Percentiles rank a stretch among this genome's conserved stretches.
phyloP scores from a whole-genome alignment of 805 yeast genomes.

The Yarrowia sp. region DNA sequence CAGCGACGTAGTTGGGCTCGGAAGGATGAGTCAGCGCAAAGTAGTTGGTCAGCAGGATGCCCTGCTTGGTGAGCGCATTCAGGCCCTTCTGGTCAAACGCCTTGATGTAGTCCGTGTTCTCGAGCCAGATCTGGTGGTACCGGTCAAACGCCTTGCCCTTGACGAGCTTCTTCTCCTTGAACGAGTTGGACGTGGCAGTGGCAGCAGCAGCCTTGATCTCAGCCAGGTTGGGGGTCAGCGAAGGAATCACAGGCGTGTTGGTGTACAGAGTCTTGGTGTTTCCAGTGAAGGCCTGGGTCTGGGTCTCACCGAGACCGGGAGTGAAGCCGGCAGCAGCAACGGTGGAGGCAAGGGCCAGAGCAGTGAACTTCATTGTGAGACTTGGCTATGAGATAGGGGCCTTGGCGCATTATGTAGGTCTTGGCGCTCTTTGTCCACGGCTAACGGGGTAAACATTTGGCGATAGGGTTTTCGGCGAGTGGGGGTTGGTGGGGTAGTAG shows the following conservation, averaged over 20 bases:
- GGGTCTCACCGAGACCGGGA: slow-evolving; percentile 10
- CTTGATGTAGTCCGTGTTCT: slow-evolving; percentile 51
- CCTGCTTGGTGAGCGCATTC: slow-evolving; percentile 45
- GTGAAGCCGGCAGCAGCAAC: background rate
- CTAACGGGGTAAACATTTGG: background rate
- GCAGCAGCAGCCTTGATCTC: slow-evolving; percentile 39
- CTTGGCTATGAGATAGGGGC: slow-evolving; percentile 2
- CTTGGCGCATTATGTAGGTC: slow-evolving; percentile 23
- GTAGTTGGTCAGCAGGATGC: slow-evolving; percentile 50
- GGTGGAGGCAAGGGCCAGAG: background rate
- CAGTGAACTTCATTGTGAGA: background rate
- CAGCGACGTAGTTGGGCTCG: slow-evolving; percentile 53
- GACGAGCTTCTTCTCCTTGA: slow-evolving; percentile 39
- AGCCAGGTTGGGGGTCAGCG: slow-evolving; percentile 37
- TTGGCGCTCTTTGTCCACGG: background rate
- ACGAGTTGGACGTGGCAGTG: slow-evolving; percentile 38
- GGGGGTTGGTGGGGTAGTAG: too few species aligned
- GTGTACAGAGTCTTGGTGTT: slow-evolving; percentile 13
- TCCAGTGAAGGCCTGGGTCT: slow-evolving; percentile 5
- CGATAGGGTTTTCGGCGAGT: slow-evolving; percentile 14
- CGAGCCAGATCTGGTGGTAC: slow-evolving; percentile 48
- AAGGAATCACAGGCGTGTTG: slow-evolving; percentile 8
- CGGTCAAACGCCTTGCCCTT: slow-evolving; percentile 46
- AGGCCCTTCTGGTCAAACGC: slow-evolving; percentile 48
- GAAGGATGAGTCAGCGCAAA: slow-evolving; percentile 54